Percentiles rank a stretch among this genome's conserved stretches.
These are phyloP conservation scores for Solanum etuberosum DNA, from an alignment of 257 asterid genomes.

Conservation along the genomic window DNA sequence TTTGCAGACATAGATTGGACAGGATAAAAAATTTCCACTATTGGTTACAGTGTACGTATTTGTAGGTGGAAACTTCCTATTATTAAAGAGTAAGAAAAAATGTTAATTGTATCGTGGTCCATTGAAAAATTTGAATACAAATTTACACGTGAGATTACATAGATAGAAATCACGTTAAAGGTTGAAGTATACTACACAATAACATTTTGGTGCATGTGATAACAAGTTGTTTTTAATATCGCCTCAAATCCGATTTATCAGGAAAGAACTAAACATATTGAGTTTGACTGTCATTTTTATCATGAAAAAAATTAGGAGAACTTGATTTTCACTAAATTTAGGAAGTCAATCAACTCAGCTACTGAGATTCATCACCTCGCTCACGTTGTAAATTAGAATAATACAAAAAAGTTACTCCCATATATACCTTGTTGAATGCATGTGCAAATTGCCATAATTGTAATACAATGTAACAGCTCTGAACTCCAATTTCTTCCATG, in stretches of 20 bases:
- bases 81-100: neutral
- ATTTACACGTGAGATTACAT: neutral
- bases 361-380: accelerated
- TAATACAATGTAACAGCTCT: neutral
- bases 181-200: neutral
- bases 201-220: neutral
- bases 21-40: neutral
- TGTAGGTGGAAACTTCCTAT: neutral
- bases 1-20: neutral
- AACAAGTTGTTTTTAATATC: neutral
- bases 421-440: neutral
- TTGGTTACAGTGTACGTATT: neutral
- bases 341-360: neutral
- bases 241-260: neutral
- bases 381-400: neutral
- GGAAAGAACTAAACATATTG: neutral
- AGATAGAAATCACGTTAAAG: neutral
- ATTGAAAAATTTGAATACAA: neutral
- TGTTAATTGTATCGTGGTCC: neutral
- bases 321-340: neutral
- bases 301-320: neutral
- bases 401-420: neutral
- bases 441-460: neutral
- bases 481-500: neutral
- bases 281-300: neutral